Conservation (phyloP, 768 basidiomycete species). For the Boletus bicolor region DNA sequence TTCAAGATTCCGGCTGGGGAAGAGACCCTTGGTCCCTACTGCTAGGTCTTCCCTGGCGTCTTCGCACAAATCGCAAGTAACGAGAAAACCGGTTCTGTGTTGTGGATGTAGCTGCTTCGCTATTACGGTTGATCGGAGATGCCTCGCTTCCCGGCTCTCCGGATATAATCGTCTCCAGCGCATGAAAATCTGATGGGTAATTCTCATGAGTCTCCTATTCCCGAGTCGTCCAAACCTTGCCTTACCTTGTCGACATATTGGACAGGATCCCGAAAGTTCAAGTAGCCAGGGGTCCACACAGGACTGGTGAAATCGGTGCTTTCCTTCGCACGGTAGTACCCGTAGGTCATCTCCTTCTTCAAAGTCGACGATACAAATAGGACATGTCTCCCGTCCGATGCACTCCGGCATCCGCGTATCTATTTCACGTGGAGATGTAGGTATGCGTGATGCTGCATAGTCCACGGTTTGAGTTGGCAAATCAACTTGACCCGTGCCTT, state of each 20-base stretch:
- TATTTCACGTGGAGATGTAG: conserved; percentile 10
- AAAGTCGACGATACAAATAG: conserved; percentile 93
- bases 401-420: conserved; percentile 55
- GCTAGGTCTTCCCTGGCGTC: conserved; percentile 43
- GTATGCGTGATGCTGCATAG: neutral
- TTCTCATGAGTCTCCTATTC: neutral
- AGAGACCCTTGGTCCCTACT: conserved; percentile 30
- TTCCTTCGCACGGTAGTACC: conserved; percentile 86
- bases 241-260: conserved; percentile 86
- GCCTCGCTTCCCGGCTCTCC: conserved; percentile 25
- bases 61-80: conserved; percentile 52
- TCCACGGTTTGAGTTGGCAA: neutral
- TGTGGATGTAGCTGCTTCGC: conserved; percentile 12
- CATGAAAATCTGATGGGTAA: conserved; percentile 48
- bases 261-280: conserved; percentile 86
- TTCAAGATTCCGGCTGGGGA: conserved; percentile 9
- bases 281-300: conserved; percentile 96
- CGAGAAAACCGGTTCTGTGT: conserved; percentile 50
- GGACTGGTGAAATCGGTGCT: conserved; percentile 83
- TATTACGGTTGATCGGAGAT: conserved; percentile 10
- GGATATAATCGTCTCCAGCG: conserved; percentile 56
- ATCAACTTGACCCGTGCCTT: conserved; percentile 7
- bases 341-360: conserved; percentile 91
- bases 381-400: conserved; percentile 84
- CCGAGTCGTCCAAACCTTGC: neutral